phyloP scores from a whole-genome alignment of 352 stramenopile genomes.

The Pilasporangium apinafurcum region DNA sequence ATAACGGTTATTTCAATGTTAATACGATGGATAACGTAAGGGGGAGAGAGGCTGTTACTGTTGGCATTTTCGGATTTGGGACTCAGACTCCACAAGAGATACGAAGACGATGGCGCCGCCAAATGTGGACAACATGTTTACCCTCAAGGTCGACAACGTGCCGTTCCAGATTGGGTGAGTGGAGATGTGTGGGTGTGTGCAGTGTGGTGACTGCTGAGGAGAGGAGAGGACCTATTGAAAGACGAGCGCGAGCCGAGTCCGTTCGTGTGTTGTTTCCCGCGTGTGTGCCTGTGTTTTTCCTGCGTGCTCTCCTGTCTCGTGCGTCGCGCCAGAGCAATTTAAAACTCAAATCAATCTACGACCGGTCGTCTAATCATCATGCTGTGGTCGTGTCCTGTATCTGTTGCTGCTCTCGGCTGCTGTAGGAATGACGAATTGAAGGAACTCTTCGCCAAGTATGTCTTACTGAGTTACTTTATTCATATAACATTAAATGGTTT shows the following conservation, averaged over 20 bases:
- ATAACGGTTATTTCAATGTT: no score
- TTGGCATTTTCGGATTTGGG: no score
- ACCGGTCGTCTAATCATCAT: no score
- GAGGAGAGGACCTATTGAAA: background rate
- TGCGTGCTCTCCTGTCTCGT: background rate
- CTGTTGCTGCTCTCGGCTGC: background rate
- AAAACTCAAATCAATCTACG: no score
- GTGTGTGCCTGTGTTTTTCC: background rate
- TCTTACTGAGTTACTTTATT: constrained; percentile 9
- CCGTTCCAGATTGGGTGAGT: constrained; percentile 68
- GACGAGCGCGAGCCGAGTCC: no score
- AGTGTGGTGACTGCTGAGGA: background rate
- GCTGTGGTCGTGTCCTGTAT: background rate
- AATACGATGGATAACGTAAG: no score
- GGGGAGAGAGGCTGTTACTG: no score
- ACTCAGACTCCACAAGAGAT: no score
- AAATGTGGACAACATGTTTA: constrained; percentile 80
- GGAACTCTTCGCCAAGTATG: constrained; percentile 66
- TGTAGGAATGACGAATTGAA: constrained; percentile 43
- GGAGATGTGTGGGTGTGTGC: background rate
- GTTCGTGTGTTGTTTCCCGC: background rate
- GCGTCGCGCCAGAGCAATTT: no score
- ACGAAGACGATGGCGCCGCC: constrained; percentile 74
- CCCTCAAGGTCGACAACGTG: constrained; percentile 88
- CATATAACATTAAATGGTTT: no score